Percentiles rank a stretch among this genome's conserved stretches.
Evolutionary conservation across 1,139 yeast genomes (phyloP).

Genomic region (Lodderomyces theae): DNA sequence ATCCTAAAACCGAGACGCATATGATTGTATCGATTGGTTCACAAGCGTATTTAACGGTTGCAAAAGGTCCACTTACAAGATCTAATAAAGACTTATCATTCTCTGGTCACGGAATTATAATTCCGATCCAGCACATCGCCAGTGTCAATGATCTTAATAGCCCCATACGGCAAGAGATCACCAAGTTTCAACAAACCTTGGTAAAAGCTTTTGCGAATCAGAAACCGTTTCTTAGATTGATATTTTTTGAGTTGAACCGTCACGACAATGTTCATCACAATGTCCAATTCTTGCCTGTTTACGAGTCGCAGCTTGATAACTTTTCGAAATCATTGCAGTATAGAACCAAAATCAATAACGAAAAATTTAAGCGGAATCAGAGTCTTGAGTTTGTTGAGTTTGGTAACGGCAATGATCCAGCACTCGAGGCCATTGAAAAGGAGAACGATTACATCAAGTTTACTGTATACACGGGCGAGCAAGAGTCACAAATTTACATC

Average conservation of each 20-base stretch:
- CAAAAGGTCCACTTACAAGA: conserved; percentile 80
- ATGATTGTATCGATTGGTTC: conserved; percentile 77
- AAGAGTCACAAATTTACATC: conserved; percentile 19
- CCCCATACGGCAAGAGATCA: conserved; percentile 15
- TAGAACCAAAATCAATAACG: conserved; percentile 48
- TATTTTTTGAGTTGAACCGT: conserved; percentile 62
- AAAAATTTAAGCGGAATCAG: conserved; percentile 43
- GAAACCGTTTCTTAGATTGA: conserved; percentile 40
- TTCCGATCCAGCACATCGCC: conserved; percentile 78
- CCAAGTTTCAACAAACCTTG: conserved; percentile 42
- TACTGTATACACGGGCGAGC: conserved; percentile 23
- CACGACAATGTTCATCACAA: conserved; percentile 61
- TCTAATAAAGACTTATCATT: conserved; percentile 46
- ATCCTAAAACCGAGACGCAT: conserved; percentile 75
- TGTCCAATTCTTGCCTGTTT: conserved; percentile 62
- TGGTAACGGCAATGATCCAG: conserved; percentile 20
- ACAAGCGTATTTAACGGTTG: conserved; percentile 66
- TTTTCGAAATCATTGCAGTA: conserved; percentile 36
- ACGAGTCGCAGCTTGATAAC: conserved; percentile 36
- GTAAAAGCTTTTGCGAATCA: conserved; percentile 40
- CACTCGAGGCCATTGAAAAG: conserved; percentile 25
- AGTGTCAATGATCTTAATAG: conserved; percentile 19
- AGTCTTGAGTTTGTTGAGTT: conserved; percentile 39
- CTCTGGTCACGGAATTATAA: conserved; percentile 79
- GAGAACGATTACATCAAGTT: conserved; percentile 41